Conservation (phyloP, 257 asterid genomes). For the Nicotiana obtusifolia region DNA sequence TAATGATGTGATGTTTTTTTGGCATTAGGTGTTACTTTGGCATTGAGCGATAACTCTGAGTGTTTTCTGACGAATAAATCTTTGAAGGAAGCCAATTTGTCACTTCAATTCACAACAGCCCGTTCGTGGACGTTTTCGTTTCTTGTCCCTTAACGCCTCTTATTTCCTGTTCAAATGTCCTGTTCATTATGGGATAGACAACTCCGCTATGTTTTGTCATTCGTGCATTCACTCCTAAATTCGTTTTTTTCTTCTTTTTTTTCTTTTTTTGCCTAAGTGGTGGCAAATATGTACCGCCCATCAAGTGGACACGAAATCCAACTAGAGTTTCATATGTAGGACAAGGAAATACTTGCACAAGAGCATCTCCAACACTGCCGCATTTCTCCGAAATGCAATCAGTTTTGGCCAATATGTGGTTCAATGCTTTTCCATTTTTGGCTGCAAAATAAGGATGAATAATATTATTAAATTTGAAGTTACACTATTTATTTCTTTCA, state of each 20-base stretch:
- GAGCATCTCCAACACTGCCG: too few relatives aligned
- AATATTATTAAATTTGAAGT: too few relatives aligned
- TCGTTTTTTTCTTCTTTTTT: background rate
- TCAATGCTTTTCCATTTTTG: too few relatives aligned
- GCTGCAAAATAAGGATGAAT: too few relatives aligned
- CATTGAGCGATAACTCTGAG: conserved; percentile 20
- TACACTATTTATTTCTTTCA: too few relatives aligned
- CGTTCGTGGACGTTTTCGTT: background rate
- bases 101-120: conserved; percentile 3
- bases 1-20: conserved; percentile 39
- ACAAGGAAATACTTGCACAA: background rate
- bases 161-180: background rate
- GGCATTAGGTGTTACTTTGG: conserved; percentile 42
- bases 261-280: background rate
- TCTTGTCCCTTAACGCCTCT: background rate
- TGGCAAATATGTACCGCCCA: background rate
- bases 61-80: background rate
- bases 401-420: too few relatives aligned
- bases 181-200: background rate
- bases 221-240: background rate
- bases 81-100: conserved; percentile 14
- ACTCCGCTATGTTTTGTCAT: background rate
- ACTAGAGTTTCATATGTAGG: too few relatives aligned
- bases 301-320: background rate
- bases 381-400: too few relatives aligned